phyloP scores from a whole-genome alignment of 1,139 yeast genomes.

The Suhomyces bokatorum region DNA sequence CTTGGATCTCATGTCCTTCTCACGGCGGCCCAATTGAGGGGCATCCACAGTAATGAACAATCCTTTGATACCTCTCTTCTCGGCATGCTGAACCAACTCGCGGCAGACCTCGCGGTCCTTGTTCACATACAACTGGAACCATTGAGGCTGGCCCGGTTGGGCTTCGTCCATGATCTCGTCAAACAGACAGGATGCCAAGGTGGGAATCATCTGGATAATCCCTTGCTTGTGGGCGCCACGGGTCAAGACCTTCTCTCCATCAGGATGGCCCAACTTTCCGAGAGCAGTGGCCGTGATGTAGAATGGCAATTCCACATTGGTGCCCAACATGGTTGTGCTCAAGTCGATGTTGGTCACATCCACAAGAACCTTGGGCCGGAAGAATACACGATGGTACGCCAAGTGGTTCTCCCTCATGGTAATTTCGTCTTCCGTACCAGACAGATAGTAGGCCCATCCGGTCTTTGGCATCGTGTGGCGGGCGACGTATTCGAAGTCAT shows the following conservation, averaged over 20 bases:
- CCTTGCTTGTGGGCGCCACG: conserved; percentile 68
- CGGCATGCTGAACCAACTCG: conserved; percentile 68
- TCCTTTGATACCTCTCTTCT: conserved; percentile 72
- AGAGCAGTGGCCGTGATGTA: conserved; percentile 81
- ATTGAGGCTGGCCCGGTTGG: conserved; percentile 58
- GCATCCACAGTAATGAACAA: conserved; percentile 91
- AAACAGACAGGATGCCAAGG: conserved; percentile 72
- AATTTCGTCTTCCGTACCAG: conserved; percentile 92
- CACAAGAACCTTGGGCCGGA: conserved; percentile 77
- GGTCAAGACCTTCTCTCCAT: conserved; percentile 78
- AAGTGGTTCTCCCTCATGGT: conserved; percentile 85
- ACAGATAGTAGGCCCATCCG: conserved; percentile 91
- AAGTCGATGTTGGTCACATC: conserved; percentile 55
- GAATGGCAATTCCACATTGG: conserved; percentile 53
- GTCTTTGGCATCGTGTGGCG: conserved; percentile 69
- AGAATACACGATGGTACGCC: conserved; percentile 83
- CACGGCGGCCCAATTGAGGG: conserved; percentile 92
- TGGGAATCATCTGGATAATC: conserved; percentile 78
- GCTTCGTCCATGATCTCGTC: conserved; percentile 68
- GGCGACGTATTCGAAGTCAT: conserved; percentile 85
- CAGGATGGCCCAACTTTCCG: conserved; percentile 74
- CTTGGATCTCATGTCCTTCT: conserved; percentile 57
- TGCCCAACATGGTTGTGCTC: conserved; percentile 44
- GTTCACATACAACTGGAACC: conserved; percentile 91
- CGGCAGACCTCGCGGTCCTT: conserved; percentile 60